Evolutionary conservation across 2,329 filamentous ascomycete species (phyloP), one percentile per base, ranked within the genome.

Genomic region (Drechslerella dactyloides): DNA sequence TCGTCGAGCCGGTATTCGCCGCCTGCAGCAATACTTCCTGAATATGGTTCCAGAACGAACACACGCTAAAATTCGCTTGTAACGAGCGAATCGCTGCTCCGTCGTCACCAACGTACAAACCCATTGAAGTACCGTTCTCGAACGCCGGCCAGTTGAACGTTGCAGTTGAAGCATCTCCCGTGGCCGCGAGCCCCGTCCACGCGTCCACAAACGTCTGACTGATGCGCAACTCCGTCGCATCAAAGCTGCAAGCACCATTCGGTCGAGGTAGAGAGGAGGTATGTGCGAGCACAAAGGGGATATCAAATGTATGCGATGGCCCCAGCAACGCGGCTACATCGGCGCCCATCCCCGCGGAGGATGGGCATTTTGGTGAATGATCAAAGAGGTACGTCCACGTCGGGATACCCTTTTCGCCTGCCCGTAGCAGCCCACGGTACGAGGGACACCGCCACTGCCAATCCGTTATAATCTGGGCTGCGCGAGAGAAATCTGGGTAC

Each of bases 31-130:
- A 27, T 5, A 60, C 10, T 2, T 7, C 37, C 15, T 58, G 48
- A 5, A 70, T 56, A 30, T 70, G 59, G 5, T 40, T 23, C 66
- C 66, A 70, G 40, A 70, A 70, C 13, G 46, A 54, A 42, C 66
- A 70, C 15, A 59, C 64, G 15, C 48, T 59, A 21, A 48, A 70
- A n/a, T 70, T 23, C 0, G 48, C 37, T n/a, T 24, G 27, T 0
- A 70, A 8, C 1, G 54, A 59, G 6, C 8, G 46, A 13, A 70
- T 52, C 24, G 54, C 53, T 11, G 66, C 63, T 13, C 54, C 37
- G 35, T 59, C 63, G 10, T 40, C 58, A 1, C 61, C 61, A 15
- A 70, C 51, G 37, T 59, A 70, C 1, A 70, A 15, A 19, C 59
- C 66, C 17, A 30, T 15, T 17, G 57, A 70, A 21, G 44, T 70